Percentiles rank a stretch among this genome's conserved stretches.
Conservation (phyloP, 1,139 yeast species). For the Geotrichum aggregatum region DNA sequence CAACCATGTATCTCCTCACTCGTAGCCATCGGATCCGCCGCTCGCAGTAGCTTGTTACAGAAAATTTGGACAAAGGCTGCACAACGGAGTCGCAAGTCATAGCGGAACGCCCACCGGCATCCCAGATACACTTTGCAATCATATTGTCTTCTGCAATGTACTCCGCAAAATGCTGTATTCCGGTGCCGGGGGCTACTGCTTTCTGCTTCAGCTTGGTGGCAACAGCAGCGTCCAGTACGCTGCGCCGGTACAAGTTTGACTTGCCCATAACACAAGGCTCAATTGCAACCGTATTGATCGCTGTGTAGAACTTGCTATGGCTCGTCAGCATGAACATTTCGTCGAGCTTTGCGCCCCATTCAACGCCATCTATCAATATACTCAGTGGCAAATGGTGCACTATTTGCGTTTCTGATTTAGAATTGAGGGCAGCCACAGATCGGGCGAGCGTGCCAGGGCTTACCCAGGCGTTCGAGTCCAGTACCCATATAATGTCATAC, state of each 20-base stretch:
- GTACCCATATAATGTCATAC: slow-evolving; percentile 77
- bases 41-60: slow-evolving; percentile 51
- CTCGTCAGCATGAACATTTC: slow-evolving; percentile 82
- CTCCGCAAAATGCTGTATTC: slow-evolving; percentile 67
- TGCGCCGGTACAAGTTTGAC: slow-evolving; percentile 69
- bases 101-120: slow-evolving; percentile 66
- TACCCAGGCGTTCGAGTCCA: slow-evolving; percentile 86
- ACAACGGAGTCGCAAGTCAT: slow-evolving; percentile 74
- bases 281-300: slow-evolving; percentile 66
- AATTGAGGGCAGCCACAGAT: slow-evolving; percentile 52
- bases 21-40: slow-evolving; percentile 82
- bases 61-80: slow-evolving; percentile 63
- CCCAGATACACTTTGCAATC: slow-evolving; percentile 88
- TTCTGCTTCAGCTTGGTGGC: slow-evolving; percentile 13
- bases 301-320: slow-evolving; percentile 78
- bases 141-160: slow-evolving; percentile 91
- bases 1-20: slow-evolving; percentile 85
- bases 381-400: slow-evolving; percentile 82
- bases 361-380: slow-evolving; percentile 41
- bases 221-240: slow-evolving; percentile 68
- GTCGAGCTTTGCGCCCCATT: slow-evolving; percentile 67
- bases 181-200: slow-evolving; percentile 36
- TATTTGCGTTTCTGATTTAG: slow-evolving; percentile 46
- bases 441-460: slow-evolving; percentile 60
- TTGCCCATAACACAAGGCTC: slow-evolving; percentile 96